Conservation (phyloP, 441 rosid genomes). For the Gossypium schwendimanii region DNA sequence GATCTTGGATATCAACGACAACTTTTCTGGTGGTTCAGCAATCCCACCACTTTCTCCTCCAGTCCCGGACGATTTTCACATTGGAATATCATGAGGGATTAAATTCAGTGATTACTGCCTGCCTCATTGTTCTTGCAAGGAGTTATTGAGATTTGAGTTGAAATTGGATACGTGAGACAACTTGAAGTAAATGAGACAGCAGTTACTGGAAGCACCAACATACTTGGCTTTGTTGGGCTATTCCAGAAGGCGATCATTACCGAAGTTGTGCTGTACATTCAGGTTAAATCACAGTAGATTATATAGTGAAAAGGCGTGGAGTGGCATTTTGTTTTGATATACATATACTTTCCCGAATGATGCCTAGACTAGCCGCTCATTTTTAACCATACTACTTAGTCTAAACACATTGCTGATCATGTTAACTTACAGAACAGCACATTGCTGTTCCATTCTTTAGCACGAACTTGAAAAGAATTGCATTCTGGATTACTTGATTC, state of each 20-base stretch:
- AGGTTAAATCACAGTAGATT: slow-evolving; percentile 12
- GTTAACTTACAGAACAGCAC: neutral
- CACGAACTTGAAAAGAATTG: neutral
- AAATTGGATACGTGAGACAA: neutral
- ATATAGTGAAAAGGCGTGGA: neutral
- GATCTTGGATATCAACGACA: slow-evolving; percentile 34
- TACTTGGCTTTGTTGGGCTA: slow-evolving; percentile 18
- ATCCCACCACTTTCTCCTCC: slow-evolving; percentile 70
- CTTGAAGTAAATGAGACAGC: neutral
- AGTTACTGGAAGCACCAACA: slow-evolving; percentile 10
- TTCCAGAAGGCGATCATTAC: slow-evolving; percentile 36
- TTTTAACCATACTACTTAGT: neutral
- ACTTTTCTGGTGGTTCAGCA: slow-evolving; percentile 30
- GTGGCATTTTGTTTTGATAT: neutral
- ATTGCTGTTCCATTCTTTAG: slow-evolving; percentile 7
- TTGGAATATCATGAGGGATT: slow-evolving; percentile 11
- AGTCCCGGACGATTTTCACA: slow-evolving; percentile 20
- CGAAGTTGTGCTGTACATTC: slow-evolving; percentile 41
- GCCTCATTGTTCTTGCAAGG: slow-evolving; percentile 6
- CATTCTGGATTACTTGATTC: neutral
- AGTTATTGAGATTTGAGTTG: neutral
- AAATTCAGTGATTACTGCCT: slow-evolving; percentile 4
- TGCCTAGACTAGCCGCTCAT: neutral
- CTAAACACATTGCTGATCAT: neutral
- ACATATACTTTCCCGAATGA: neutral